Evolutionary conservation across 305 asterid species (phyloP).

Genomic region (Fraxinus floribunda): DNA sequence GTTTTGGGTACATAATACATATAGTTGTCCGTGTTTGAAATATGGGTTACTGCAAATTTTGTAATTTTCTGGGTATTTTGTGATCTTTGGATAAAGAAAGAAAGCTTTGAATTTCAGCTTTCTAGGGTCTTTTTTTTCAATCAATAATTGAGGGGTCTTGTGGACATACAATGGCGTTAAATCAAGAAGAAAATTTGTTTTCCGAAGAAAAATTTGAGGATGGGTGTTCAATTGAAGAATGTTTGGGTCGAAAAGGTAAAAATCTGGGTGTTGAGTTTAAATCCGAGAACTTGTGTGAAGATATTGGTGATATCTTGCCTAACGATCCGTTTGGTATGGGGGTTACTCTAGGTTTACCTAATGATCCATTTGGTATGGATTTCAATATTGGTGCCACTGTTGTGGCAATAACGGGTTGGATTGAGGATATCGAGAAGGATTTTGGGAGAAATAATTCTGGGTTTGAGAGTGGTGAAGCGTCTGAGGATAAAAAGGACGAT

Average conservation of each 20-base stretch:
- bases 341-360: conserved; percentile 41
- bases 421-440: conserved; percentile 36
- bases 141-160: conserved; percentile 17
- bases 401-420: conserved; percentile 43
- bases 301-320: conserved; percentile 59
- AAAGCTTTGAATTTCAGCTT: conserved; percentile 18
- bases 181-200: conserved; percentile 33
- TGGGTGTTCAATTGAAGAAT: conserved; percentile 29
- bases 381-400: conserved; percentile 38
- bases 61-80: conserved; percentile 10
- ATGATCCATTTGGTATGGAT: conserved; percentile 71
- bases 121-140: not conserved
- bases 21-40: not conserved
- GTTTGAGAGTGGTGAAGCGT: conserved; percentile 33
- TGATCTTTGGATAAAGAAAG: conserved; percentile 11
- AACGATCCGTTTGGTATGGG: conserved; percentile 42
- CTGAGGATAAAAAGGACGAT: conserved; percentile 23
- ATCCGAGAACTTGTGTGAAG: conserved; percentile 38
- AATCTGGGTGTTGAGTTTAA: conserved; percentile 29
- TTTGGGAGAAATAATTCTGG: conserved; percentile 38
- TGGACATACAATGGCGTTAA: conserved; percentile 39
- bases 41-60: conserved; percentile 20
- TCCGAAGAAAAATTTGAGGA: conserved; percentile 30
- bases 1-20: not conserved
- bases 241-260: conserved; percentile 11